Conservation (phyloP, 257 asterid species). For the Cruciata laevipes region DNA sequence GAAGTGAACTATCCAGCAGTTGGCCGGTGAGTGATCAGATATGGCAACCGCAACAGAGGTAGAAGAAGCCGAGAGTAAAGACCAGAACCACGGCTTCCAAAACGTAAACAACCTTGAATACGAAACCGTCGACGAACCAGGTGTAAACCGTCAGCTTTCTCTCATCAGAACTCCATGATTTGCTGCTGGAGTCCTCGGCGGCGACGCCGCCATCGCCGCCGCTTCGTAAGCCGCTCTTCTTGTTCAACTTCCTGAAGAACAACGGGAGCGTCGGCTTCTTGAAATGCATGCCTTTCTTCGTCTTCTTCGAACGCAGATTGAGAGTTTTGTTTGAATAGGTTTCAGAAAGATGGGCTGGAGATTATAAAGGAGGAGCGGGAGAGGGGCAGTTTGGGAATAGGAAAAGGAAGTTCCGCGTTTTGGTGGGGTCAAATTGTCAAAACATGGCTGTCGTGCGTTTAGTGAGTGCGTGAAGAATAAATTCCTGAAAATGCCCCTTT, state of each 20-base stretch:
- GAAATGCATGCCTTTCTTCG: slow-evolving; percentile 22
- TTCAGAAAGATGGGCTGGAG: neutral
- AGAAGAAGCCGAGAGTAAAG: slow-evolving; percentile 57
- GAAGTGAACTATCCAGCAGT: neutral
- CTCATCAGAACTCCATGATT: slow-evolving; percentile 44
- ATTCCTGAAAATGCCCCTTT: neutral
- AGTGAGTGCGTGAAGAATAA: neutral
- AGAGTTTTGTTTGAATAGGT: too few relatives aligned
- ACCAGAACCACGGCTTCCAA: slow-evolving; percentile 56
- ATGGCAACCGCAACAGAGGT: slow-evolving; percentile 71
- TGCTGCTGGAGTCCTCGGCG: slow-evolving; percentile 25
- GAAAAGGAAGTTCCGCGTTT: slow-evolving; percentile 4
- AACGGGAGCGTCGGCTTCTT: slow-evolving; percentile 36
- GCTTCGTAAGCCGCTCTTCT: slow-evolving; percentile 17
- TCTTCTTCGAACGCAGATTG: too few relatives aligned
- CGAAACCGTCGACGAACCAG: slow-evolving; percentile 52
- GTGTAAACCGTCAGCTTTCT: slow-evolving; percentile 34
- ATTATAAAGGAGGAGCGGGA: neutral
- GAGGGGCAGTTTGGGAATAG: slow-evolving; percentile 7
- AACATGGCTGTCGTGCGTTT: neutral
- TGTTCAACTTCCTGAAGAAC: slow-evolving; percentile 43
- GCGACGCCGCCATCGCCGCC: slow-evolving; percentile 9
- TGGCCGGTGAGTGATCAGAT: slow-evolving; percentile 27
- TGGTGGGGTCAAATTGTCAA: slow-evolving; percentile 11
- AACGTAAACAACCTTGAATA: slow-evolving; percentile 52